These are phyloP conservation scores for Pythium aquatile DNA, from an alignment of 352 stramenopile genomes.

Conservation along the genomic window DNA sequence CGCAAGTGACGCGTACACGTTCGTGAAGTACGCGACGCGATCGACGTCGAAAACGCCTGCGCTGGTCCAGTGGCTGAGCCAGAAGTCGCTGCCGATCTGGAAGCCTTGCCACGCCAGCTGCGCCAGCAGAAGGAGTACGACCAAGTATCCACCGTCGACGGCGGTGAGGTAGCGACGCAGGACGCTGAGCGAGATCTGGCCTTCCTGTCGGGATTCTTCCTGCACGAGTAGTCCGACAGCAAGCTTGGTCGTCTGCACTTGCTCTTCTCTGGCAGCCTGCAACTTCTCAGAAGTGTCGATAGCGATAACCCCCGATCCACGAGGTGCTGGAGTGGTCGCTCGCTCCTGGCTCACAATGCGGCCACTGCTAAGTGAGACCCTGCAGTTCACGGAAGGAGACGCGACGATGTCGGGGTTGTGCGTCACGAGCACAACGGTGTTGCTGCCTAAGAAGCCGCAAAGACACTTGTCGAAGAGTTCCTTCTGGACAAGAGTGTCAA, in stretches of 20 bases:
- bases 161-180: not conserved
- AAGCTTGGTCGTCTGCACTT: not conserved
- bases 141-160: not conserved
- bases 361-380: constrained; percentile 10
- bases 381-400: constrained; percentile 11
- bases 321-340: not conserved
- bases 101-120: constrained; percentile 30
- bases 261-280: too few relatives aligned
- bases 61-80: constrained; percentile 26
- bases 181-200: constrained; percentile 3
- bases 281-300: too few relatives aligned
- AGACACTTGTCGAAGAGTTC: constrained; percentile 70
- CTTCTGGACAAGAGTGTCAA: constrained; percentile 89
- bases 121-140: constrained; percentile 7
- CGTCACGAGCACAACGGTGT: constrained; percentile 86
- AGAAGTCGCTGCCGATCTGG: constrained; percentile 32
- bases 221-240: not conserved
- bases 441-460: constrained; percentile 12
- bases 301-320: not conserved
- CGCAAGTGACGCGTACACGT: constrained; percentile 11
- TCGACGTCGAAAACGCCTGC: not conserved
- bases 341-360: constrained; percentile 10
- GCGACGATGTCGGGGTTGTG: constrained; percentile 57
- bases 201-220: constrained; percentile 6
- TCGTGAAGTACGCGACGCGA: not conserved